A percentile compares a stretch with the other conserved stretches of the same genome.
phyloP scores from a whole-genome alignment of 2,329 filamentous ascomycete species.

The Colletotrichum abscissum region DNA sequence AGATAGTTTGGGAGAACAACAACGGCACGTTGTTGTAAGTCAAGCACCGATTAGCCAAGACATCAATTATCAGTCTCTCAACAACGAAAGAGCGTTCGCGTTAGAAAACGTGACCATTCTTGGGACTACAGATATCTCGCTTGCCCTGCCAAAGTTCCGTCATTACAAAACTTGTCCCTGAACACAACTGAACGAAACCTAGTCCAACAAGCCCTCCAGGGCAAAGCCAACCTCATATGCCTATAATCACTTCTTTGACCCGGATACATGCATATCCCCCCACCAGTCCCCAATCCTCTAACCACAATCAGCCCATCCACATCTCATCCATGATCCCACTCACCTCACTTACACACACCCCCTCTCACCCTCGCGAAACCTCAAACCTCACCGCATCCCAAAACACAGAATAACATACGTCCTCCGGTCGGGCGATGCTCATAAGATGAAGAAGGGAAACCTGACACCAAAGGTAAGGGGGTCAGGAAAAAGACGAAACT shows the following conservation, averaged over 20 bases:
- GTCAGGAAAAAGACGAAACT: no score
- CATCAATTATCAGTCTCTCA: neutral
- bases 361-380: conserved; percentile 3
- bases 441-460: conserved; percentile 34
- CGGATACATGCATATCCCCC: conserved; percentile 4
- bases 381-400: neutral
- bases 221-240: neutral
- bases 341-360: conserved; percentile 7
- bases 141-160: rapidly evolving
- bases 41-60: neutral
- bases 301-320: conserved; percentile 28
- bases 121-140: neutral
- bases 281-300: neutral
- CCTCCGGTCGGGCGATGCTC: neutral
- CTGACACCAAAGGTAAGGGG: conserved; percentile 33
- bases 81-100: neutral
- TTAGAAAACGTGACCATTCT: neutral
- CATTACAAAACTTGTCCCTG: no score
- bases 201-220: neutral
- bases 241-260: neutral
- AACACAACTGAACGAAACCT: neutral
- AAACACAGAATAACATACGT: neutral
- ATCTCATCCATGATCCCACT: neutral
- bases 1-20: neutral
- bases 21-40: neutral